These are phyloP conservation scores for Neopestalotiopsis sp. DNA, from an alignment of 2,329 filamentous ascomycete genomes.

Conservation along the genomic window DNA sequence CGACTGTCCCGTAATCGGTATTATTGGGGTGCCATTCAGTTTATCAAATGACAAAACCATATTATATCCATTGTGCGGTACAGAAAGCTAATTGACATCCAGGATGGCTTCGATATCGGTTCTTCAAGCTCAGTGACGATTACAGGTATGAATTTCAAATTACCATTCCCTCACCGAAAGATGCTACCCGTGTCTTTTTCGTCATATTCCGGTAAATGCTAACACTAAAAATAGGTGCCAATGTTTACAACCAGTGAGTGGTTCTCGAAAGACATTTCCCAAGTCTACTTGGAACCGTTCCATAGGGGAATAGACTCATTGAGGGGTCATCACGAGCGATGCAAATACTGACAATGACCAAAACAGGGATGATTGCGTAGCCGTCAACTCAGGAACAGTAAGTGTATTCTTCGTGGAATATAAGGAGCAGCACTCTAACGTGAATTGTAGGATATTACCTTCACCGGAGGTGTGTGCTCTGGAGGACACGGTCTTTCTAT, in stretches of 20 bases:
- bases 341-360: not conserved
- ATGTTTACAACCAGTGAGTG: conserved; percentile 57
- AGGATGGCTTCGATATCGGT: conserved; percentile 62
- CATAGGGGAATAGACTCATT: not conserved
- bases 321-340: not conserved
- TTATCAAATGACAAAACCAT: no score
- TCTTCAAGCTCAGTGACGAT: conserved; percentile 54
- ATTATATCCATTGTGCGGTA: not conserved
- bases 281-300: not conserved
- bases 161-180: no score
- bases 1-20: no score
- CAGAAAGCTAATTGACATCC: not conserved
- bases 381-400: conserved; percentile 55
- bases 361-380: conserved; percentile 53
- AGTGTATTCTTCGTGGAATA: not conserved
- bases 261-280: not conserved
- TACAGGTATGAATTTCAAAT: conserved; percentile 20
- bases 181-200: no score
- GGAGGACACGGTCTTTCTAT: conserved; percentile 50
- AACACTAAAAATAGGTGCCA: conserved; percentile 40
- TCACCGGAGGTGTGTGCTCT: conserved; percentile 48
- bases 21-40: no score
- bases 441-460: conserved; percentile 42
- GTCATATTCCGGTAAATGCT: no score
- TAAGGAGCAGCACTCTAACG: not conserved